Conservation (phyloP, 257 asterid species). For the Ilex asprella region DNA sequence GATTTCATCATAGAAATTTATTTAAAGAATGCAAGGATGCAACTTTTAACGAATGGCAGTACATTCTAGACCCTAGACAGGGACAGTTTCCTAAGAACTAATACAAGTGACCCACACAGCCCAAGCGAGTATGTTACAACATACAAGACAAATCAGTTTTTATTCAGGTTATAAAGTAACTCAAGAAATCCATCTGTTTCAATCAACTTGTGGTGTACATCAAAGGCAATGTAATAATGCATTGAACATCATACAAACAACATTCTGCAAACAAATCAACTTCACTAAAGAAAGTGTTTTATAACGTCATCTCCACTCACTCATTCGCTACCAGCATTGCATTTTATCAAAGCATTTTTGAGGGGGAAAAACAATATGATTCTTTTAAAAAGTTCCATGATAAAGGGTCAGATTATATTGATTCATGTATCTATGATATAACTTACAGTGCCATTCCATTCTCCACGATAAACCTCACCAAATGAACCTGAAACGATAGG, state of each 20-base stretch:
- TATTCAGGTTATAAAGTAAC: neutral
- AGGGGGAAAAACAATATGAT: neutral
- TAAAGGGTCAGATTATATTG: neutral
- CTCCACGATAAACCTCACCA: constrained; percentile 95
- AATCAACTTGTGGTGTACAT: neutral
- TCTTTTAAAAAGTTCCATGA: constrained; percentile 4
- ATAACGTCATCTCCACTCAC: neutral
- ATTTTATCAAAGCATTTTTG: neutral
- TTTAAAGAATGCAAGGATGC: too few relatives aligned
- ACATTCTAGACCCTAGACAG: neutral
- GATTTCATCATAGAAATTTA: too few relatives aligned
- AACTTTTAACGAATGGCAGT: neutral
- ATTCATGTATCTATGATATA: neutral
- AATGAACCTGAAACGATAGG: constrained; percentile 67
- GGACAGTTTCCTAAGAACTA: neutral
- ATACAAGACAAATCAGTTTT: neutral
- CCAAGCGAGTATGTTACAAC: neutral
- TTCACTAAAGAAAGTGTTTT: neutral
- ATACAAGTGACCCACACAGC: neutral
- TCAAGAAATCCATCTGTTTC: neutral
- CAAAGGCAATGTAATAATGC: neutral
- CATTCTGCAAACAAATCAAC: neutral
- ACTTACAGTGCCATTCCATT: constrained; percentile 96
- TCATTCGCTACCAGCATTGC: neutral
- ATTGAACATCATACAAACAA: neutral